phyloP scores from a whole-genome alignment of 768 basidiomycete species.

The Cubamyces sp. region DNA sequence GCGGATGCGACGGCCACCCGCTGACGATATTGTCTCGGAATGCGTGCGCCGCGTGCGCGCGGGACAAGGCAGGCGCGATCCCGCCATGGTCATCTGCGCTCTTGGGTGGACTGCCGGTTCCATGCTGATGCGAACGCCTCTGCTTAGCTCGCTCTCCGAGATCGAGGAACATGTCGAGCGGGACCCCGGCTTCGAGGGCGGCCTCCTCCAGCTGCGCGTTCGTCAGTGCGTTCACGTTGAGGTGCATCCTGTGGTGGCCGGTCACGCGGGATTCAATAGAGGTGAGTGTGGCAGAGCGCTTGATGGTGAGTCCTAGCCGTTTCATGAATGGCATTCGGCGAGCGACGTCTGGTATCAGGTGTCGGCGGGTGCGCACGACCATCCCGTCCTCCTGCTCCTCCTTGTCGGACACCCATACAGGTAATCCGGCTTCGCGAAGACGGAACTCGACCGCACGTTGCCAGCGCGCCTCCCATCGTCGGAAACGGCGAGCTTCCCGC shows the following conservation, averaged over 20 bases:
- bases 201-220: slow-evolving; percentile 59
- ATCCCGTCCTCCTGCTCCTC: slow-evolving; percentile 7
- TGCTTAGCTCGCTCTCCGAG: slow-evolving; percentile 17
- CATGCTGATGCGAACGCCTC: background rate
- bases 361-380: slow-evolving; percentile 20
- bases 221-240: slow-evolving; percentile 67
- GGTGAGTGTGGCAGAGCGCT: slow-evolving; percentile 16
- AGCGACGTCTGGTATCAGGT: slow-evolving; percentile 3
- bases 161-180: slow-evolving; percentile 49
- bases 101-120: background rate
- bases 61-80: slow-evolving; percentile 7
- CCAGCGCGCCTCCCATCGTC: slow-evolving; percentile 58
- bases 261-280: slow-evolving; percentile 14
- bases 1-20: slow-evolving; percentile 29
- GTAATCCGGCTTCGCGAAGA: slow-evolving; percentile 51
- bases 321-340: slow-evolving; percentile 7
- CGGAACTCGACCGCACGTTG: slow-evolving; percentile 64
- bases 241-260: slow-evolving; percentile 49
- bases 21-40: slow-evolving; percentile 20
- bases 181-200: slow-evolving; percentile 69
- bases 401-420: slow-evolving; percentile 56
- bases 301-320: slow-evolving; percentile 9
- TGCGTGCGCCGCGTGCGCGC: slow-evolving; percentile 6
- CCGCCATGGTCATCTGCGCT: background rate
- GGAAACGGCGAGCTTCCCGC: slow-evolving; percentile 44